These are phyloP conservation scores for Alternaria atra DNA, from an alignment of 2,329 filamentous ascomycete species.

Conservation along the genomic window DNA sequence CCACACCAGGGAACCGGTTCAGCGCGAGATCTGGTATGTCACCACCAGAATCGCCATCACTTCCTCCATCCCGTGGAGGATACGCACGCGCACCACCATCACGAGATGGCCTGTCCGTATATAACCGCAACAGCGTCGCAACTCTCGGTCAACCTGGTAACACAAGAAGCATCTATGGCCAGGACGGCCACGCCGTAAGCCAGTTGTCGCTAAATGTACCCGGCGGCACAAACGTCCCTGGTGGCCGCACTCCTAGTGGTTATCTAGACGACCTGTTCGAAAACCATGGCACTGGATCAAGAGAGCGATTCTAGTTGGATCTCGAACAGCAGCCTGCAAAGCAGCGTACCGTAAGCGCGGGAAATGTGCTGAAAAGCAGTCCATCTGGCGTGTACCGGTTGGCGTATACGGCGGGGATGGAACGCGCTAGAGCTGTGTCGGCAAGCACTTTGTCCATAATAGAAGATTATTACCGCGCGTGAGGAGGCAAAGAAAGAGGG, in stretches of 20 bases:
- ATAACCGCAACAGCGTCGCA: constrained; percentile 51
- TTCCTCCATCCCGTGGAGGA: constrained; percentile 47
- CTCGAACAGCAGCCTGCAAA: constrained; percentile 22
- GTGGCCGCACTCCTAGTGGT: constrained; percentile 81
- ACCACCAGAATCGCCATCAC: constrained; percentile 46
- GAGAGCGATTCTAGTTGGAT: constrained; percentile 44
- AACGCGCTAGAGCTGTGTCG: constrained; percentile 5
- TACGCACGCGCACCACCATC: constrained; percentile 47
- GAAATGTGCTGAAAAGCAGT: background rate
- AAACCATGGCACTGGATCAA: constrained; percentile 64
- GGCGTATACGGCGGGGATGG: background rate
- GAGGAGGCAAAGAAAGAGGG: background rate
- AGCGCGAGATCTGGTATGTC: constrained; percentile 45
- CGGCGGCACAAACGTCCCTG: constrained; percentile 55
- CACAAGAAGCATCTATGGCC: constrained; percentile 43
- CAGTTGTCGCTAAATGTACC: constrained; percentile 71
- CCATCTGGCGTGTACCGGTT: constrained; percentile 8
- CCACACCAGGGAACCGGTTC: constrained; percentile 45
- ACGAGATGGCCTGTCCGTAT: constrained; percentile 43
- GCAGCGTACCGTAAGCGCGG: constrained; percentile 10
- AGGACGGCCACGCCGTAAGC: constrained; percentile 63
- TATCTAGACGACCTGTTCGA: constrained; percentile 91
- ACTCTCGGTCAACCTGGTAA: constrained; percentile 45
- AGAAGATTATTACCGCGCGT: background rate
- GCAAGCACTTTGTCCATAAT: background rate